Evolutionary conservation across 1,139 yeast genomes (phyloP), one percentile per base, ranked within the genome.

Genomic region (Hansenula anomala): DNA sequence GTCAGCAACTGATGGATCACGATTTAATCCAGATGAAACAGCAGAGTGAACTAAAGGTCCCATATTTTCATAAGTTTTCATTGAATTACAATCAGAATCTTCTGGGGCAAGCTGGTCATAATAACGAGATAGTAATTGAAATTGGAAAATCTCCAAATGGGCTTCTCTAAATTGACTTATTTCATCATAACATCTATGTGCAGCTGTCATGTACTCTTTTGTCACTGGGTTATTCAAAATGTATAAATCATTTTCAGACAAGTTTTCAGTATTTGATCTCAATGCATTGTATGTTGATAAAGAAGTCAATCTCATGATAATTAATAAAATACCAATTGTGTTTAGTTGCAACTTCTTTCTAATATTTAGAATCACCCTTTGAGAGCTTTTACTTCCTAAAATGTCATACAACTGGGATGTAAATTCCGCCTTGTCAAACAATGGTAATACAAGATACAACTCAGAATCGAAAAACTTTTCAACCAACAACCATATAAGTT

Each of bases 381-480:
- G 14, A 8, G 22, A 36, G n/a, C 23, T 32, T 34, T 49, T 41
- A 4, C 41, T 32, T 1, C 56, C 57, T 16, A 53, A 37, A 6
- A 49, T 29, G 4, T 36, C 29, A 3, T 36, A 16, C 6, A 53
- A 12, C 3, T 40, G 36, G 4, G 28, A 15, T 4, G 36, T 38
- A 28, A 52, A 49, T 12, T 48, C 51, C 0, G 36, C 33, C 26
- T 30, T 43, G 16, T 46, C 51, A 13, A 52, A n/a, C 6, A 51
- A 19, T 11, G 58, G 50, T 14, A 48, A 34, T 6, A 46, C 16
- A 20, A 45, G 23, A 29, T 38, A 44, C 8, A 49, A 18, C 32
- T 50, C 56, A 4, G 51, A 47, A 8, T 44, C 41, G 27, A 54
- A 54, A 31, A 46, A 54, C 29, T 37, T 41, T 19, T 52, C 58